Conservation (phyloP, 2,329 filamentous ascomycete genomes). For the Pseudocercospora cruenta region DNA sequence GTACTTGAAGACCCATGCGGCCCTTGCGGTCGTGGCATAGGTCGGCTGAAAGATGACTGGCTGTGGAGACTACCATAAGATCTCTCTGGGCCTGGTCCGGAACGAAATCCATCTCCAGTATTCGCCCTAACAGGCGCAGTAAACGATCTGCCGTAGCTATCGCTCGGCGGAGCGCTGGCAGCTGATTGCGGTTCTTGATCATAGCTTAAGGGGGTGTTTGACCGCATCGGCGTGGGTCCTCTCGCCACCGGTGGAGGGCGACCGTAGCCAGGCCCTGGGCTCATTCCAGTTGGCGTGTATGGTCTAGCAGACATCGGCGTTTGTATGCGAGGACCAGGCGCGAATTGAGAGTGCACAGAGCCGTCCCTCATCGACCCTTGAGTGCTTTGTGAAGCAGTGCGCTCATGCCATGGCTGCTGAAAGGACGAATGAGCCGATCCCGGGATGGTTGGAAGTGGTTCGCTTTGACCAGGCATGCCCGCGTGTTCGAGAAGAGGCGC, state of each 20-base stretch:
- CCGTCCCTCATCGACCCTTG: slow-evolving; percentile 19
- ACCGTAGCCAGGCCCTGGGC: slow-evolving; percentile 19
- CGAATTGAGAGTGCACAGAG: slow-evolving; percentile 13
- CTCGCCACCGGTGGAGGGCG: slow-evolving; percentile 21
- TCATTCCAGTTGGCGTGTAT: slow-evolving; percentile 9
- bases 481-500: slow-evolving; percentile 65
- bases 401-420: slow-evolving; percentile 27
- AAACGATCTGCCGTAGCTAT: slow-evolving; percentile 20
- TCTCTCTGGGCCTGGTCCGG: slow-evolving; percentile 26
- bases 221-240: slow-evolving; percentile 24
- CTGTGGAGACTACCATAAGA: slow-evolving; percentile 31
- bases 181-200: slow-evolving; percentile 19
- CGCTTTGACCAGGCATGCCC: slow-evolving; percentile 44
- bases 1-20: slow-evolving; percentile 17
- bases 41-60: slow-evolving; percentile 32
- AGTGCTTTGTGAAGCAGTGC: slow-evolving; percentile 24
- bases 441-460: slow-evolving; percentile 30
- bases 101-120: slow-evolving; percentile 33
- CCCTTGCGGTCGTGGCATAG: slow-evolving; percentile 20
- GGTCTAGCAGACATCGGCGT: slow-evolving; percentile 21
- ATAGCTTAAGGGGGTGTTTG: slow-evolving; percentile 24
- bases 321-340: slow-evolving; percentile 15
- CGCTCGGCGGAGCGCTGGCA: slow-evolving; percentile 12
- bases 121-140: slow-evolving; percentile 29
- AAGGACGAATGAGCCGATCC: slow-evolving; percentile 29